Evolutionary conservation across 2,329 filamentous ascomycete genomes (phyloP).

Genomic region (Arthrobotrys iridis): DNA sequence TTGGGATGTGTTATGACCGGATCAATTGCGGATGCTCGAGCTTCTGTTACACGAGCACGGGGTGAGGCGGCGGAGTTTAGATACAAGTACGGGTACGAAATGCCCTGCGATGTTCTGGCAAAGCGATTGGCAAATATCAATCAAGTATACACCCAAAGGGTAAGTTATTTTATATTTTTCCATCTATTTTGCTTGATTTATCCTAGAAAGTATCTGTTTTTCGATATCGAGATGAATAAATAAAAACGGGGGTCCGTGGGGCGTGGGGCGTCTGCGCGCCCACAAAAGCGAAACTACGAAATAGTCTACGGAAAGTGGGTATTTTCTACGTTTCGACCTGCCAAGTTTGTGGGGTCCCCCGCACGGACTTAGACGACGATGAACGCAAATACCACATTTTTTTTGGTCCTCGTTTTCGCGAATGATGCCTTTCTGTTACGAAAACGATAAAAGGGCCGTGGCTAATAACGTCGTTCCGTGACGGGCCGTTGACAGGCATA

Average conservation of each 20-base stretch:
- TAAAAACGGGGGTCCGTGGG: not conserved
- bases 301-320: slow-evolving; percentile 12
- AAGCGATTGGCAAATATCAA: slow-evolving; percentile 99
- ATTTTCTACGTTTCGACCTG: not conserved
- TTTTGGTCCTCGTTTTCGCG: slow-evolving; percentile 5
- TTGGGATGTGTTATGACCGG: slow-evolving; percentile 99
- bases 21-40: slow-evolving; percentile 95
- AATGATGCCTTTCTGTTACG: slow-evolving; percentile 33
- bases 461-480: slow-evolving; percentile 49
- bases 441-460: slow-evolving; percentile 46
- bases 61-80: slow-evolving; percentile 96
- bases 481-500: slow-evolving; percentile 72
- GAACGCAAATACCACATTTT: not conserved
- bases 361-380: slow-evolving; percentile 28
- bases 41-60: slow-evolving; percentile 89
- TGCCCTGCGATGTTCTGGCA: slow-evolving; percentile 95
- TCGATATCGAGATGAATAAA: not conserved
- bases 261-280: too few species aligned
- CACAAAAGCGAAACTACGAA: not conserved
- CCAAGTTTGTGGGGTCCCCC: slow-evolving; percentile 13
- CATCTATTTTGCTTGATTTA: not conserved
- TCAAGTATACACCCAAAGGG: slow-evolving; percentile 97
- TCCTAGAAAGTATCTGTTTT: slow-evolving; percentile 10
- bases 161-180: slow-evolving; percentile 64
- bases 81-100: slow-evolving; percentile 99